Evolutionary conservation across 164 flowering plant species (phyloP).

Genomic region (Paratinospora sagittata): DNA sequence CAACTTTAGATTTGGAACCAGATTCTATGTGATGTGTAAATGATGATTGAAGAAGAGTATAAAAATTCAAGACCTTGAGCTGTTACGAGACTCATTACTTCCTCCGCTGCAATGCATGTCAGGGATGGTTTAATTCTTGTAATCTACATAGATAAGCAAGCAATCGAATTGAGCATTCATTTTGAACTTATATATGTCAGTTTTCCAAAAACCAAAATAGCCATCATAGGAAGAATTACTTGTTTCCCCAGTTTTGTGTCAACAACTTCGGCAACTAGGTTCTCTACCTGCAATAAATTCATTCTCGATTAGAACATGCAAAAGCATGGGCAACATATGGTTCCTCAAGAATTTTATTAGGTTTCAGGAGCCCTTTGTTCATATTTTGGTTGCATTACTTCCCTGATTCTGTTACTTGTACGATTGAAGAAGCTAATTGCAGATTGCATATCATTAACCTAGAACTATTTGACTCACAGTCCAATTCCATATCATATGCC

Average conservation of each 20-base stretch:
- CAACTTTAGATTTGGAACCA: background rate
- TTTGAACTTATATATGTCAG: background rate
- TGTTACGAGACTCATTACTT: slow-evolving; percentile 96
- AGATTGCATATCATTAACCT: background rate
- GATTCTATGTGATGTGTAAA: background rate
- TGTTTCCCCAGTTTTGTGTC: slow-evolving; percentile 97
- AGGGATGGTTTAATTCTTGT: slow-evolving; percentile 77
- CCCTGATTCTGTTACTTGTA: too few species aligned
- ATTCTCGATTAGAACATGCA: background rate
- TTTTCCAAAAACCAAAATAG: background rate
- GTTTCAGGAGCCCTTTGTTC: too few species aligned
- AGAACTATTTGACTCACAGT: background rate
- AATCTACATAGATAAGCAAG: slow-evolving; percentile 41
- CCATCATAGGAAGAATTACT: slow-evolving; percentile 32
- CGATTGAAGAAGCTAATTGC: too few species aligned
- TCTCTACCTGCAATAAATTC: slow-evolving; percentile 61
- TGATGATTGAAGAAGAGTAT: slow-evolving; percentile 2
- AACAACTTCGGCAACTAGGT: slow-evolving; percentile 87
- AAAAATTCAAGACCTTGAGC: slow-evolving; percentile 69
- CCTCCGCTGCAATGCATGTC: slow-evolving; percentile 88
- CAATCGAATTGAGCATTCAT: background rate
- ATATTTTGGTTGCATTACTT: too few species aligned
- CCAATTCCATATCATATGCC: background rate
- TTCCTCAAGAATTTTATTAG: too few species aligned
- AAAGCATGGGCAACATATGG: background rate